Conservation (phyloP, 148 eudicot genomes). For the Dysphania ambrosioides region DNA sequence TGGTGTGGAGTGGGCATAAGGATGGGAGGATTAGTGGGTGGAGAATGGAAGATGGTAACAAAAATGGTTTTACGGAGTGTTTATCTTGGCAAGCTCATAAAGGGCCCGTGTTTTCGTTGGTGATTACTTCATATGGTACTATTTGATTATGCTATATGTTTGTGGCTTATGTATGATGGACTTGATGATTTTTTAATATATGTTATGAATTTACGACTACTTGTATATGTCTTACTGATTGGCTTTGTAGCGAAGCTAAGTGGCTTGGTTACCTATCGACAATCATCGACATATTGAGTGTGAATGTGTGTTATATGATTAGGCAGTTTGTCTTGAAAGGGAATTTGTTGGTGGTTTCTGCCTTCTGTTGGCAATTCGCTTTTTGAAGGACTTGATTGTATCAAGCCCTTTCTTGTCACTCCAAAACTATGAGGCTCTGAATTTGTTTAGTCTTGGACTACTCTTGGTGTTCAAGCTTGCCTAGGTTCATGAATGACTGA, state of each 20-base stretch:
- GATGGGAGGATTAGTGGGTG: slow-evolving; percentile 87
- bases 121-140: slow-evolving; percentile 62
- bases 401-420: neutral
- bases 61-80: slow-evolving; percentile 50
- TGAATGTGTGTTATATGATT: no score
- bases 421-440: neutral
- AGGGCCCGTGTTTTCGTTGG: slow-evolving; percentile 66
- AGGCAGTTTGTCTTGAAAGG: neutral
- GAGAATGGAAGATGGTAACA: slow-evolving; percentile 49
- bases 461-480: neutral
- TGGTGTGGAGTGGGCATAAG: slow-evolving; percentile 84
- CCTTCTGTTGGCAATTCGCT: neutral
- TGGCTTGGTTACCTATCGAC: no score
- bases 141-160: neutral
- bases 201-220: no score
- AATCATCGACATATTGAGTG: no score
- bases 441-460: no score
- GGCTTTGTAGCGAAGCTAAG: no score
- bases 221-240: no score
- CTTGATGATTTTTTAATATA: no score
- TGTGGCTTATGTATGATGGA: neutral
- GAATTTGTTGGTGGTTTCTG: neutral
- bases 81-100: slow-evolving; percentile 92
- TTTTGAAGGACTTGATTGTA: neutral
- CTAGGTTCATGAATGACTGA: neutral